Evolutionary conservation across 305 asterid genomes (phyloP), one percentile per base, ranked within the genome.

Genomic region (Solanum aculeatissimum): DNA sequence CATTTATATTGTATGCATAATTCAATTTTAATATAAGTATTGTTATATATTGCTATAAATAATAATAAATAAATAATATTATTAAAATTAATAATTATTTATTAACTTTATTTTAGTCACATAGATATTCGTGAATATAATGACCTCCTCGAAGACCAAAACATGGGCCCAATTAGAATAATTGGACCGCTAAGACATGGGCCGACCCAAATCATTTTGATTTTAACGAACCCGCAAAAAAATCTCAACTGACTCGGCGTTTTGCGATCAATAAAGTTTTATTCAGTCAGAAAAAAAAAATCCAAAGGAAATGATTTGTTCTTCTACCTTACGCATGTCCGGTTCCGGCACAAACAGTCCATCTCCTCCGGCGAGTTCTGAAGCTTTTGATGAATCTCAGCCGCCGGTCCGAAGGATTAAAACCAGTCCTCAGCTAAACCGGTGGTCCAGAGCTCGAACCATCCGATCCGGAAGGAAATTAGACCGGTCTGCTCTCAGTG

Each of bases 361-460:
- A 35, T 72, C 88, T 10, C 57, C 90, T 3, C 89, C 91, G 27
- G 16, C 45, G 6, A 81, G 16, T n/a, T 81, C 55, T 63, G 78
- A 47, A 51, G 7, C 75, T 43, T n/a, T 63, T 15, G 63, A 65
- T 82, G 79, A 15, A 35, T 87, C 65, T 87, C 82, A 49, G 27
- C 78, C 90, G 4, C 91, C 74, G 70, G 16, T 90, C 8, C 94
- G 93, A 79, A 89, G 83, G 80, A 66, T 90, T 87, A 92, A 90
- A 83, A n/a, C 91, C 21, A 95, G 98, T 82, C 94, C 98, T 68
- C 98, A 91, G 91, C 89, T 96, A 35, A 95, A 85, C 91, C 97
- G 96, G n/a, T 96, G 99, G 99, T 94, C 98, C 83, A 89, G 97
- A 86, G 98, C 97, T 81, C 98, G 99, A 32, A 87, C 94, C 77